Percentiles rank a stretch among this genome's conserved stretches.
These are phyloP conservation scores for Termitomyces sp. DNA, from an alignment of 768 basidiomycete genomes.

Conservation along the genomic window DNA sequence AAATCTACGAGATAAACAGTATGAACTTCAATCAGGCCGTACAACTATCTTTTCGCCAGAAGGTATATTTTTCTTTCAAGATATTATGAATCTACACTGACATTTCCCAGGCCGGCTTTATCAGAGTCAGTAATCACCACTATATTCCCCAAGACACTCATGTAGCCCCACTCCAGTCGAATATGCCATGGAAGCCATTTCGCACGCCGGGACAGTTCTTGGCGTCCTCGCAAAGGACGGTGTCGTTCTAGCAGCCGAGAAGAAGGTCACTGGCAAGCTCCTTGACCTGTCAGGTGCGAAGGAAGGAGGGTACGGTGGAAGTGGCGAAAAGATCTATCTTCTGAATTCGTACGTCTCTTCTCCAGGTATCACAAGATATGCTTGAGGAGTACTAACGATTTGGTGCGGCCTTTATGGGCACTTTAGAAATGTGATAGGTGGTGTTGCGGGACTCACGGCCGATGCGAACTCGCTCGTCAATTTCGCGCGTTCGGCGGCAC, in stretches of 20 bases:
- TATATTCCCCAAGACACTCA: conserved; percentile 20
- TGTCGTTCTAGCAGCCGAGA: conserved; percentile 90
- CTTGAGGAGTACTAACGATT: not conserved
- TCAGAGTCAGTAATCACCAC: conserved; percentile 65
- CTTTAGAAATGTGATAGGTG: conserved; percentile 87
- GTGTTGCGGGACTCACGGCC: conserved; percentile 93
- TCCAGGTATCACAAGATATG: not conserved
- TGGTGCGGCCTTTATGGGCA: not conserved
- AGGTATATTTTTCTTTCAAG: conserved; percentile 44
- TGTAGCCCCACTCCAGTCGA: conserved; percentile 60
- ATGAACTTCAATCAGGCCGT: conserved; percentile 53
- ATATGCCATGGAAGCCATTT: conserved; percentile 99
- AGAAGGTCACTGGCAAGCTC: conserved; percentile 97
- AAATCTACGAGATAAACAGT: conserved; percentile 13
- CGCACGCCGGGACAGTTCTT: conserved; percentile 91
- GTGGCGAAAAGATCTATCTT: conserved; percentile 97
- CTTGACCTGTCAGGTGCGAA: conserved; percentile 86
- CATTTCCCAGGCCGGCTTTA: conserved; percentile 82
- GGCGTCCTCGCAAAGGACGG: conserved; percentile 89
- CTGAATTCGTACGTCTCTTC: conserved; percentile 72
- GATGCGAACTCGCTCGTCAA: conserved; percentile 98
- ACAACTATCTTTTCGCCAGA: conserved; percentile 99
- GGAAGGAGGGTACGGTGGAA: conserved; percentile 89
- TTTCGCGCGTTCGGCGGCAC: conserved; percentile 87
- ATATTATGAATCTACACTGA: conserved; percentile 9